Base-by-base conservation (phyloP, 345 rosid species). In the Anacardium occidentale region DNA sequence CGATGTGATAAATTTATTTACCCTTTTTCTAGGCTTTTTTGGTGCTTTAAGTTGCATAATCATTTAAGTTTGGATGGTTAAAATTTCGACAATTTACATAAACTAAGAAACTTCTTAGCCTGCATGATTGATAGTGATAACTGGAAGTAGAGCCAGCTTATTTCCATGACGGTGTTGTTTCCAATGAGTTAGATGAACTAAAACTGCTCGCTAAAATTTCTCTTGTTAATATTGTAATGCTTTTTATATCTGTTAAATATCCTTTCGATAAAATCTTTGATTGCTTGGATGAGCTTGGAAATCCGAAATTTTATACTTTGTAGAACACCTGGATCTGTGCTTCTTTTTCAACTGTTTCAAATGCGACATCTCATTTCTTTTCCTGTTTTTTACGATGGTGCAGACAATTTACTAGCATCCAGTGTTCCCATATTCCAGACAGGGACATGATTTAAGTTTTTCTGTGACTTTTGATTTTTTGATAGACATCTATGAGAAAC, bases 401-500 rank as follows among this genome's bases (percentile, higher is more conserved):
- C 64, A 57, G 42, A 53, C 58, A 44, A 12, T n/a, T 29, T 7
- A 60, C 29, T 59, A 6, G 62, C 50, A 20, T 32, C 22, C 9
- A 18, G 34, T 61, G 29, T 71, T 61, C 62, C 20, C 9, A 18
- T 71, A 47, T 57, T 66, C 6, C 62, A 55, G 55, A 20, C 17
- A 29, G 21, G 55, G 63, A 50, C 32, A 47, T 62, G 58, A 58
- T 60, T 29, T 26, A 32, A 42, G 26, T 37, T 73, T 62, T 56
- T 12, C n/a, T 11, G 55, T 3, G 24, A 42, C 55, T 73, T 54
- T 51, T 10, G 53, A 40, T 22, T 29, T 63, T 54, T 61, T 37
- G 57, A 66, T 62, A 66, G 58, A 66, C 34, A 48, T 54, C 78
- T 53, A 74, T 80, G 70, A 81, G 82, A 76, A 89, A 83, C 86